Evolutionary conservation across 768 basidiomycete genomes (phyloP).

Genomic region (Phylloporus arenicola): DNA sequence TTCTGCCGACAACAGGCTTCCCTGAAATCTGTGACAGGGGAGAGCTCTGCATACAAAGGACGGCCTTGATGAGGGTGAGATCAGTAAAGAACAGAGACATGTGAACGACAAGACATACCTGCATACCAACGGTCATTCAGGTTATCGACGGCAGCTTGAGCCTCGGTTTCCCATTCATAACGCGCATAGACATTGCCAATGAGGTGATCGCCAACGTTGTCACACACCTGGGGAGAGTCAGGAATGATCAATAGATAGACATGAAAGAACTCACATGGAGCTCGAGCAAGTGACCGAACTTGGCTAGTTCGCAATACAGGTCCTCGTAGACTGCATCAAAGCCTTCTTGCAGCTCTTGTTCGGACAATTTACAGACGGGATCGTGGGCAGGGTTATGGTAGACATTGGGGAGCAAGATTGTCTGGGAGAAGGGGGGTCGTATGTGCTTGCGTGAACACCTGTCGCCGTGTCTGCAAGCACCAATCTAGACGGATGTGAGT

Average conservation of each 20-base stretch:
- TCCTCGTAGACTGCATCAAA: constrained; percentile 96
- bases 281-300: constrained; percentile 94
- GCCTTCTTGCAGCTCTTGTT: constrained; percentile 85
- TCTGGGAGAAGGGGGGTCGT: constrained; percentile 95
- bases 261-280: constrained; percentile 63
- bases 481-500: constrained; percentile 56
- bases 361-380: constrained; percentile 80
- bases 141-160: constrained; percentile 85
- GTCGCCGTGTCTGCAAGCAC: constrained; percentile 97
- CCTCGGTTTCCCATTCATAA: constrained; percentile 98
- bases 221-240: constrained; percentile 63
- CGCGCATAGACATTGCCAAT: constrained; percentile 97
- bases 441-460: constrained; percentile 98
- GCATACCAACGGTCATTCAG: constrained; percentile 98
- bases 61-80: constrained; percentile 50
- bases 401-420: constrained; percentile 92
- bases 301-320: constrained; percentile 87
- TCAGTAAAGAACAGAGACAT: constrained; percentile 2
- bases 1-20: constrained; percentile 99
- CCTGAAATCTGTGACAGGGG: constrained; percentile 97
- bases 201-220: constrained; percentile 98
- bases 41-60: constrained; percentile 94
- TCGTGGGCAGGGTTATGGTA: constrained; percentile 98
- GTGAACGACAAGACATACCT: constrained; percentile 39
- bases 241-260: neutral